Conservation (phyloP, 129 eudicot species). For the Ambrosia artemisiifolia region DNA sequence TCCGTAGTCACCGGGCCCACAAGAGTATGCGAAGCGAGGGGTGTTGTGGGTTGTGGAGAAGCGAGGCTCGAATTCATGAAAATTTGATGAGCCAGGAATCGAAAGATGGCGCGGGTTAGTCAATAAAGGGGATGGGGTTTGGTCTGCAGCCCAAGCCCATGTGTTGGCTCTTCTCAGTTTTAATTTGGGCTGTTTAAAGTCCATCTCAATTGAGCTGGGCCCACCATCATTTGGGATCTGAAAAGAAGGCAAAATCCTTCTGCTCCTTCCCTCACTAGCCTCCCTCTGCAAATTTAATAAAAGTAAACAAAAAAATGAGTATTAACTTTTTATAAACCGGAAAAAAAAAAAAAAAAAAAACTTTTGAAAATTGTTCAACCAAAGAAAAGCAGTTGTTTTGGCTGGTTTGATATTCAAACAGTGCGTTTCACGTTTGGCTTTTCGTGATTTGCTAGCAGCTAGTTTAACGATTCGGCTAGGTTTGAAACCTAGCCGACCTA, state of each 20-base stretch:
- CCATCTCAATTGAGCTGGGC: slow-evolving; percentile 52
- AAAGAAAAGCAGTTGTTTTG: too few relatives aligned
- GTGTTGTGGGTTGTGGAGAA: slow-evolving; percentile 76
- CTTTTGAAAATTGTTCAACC: neutral
- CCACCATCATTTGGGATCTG: slow-evolving; percentile 42
- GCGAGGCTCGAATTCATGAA: slow-evolving; percentile 39
- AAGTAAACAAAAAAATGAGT: neutral
- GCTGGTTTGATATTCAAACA: too few relatives aligned
- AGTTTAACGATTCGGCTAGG: too few relatives aligned
- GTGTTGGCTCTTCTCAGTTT: slow-evolving; percentile 47
- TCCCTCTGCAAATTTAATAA: slow-evolving; percentile 35
- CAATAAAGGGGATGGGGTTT: slow-evolving; percentile 34
- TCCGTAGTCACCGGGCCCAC: slow-evolving; percentile 38
- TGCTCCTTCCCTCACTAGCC: slow-evolving; percentile 51
- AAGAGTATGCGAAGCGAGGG: slow-evolving; percentile 49
- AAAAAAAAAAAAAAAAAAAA: neutral
- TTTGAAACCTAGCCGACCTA: too few relatives aligned
- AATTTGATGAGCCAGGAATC: slow-evolving; percentile 2
- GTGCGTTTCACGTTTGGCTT: too few relatives aligned
- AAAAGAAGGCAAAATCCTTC: slow-evolving; percentile 61
- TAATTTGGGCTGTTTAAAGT: slow-evolving; percentile 52
- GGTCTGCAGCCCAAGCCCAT: slow-evolving; percentile 41
- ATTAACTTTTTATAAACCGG: slow-evolving; percentile 1
- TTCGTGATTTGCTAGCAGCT: too few relatives aligned
- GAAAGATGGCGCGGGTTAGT: slow-evolving; percentile 12